phyloP scores from a whole-genome alignment of 2,329 filamentous ascomycete genomes.

The Nannizzia gypsea region DNA sequence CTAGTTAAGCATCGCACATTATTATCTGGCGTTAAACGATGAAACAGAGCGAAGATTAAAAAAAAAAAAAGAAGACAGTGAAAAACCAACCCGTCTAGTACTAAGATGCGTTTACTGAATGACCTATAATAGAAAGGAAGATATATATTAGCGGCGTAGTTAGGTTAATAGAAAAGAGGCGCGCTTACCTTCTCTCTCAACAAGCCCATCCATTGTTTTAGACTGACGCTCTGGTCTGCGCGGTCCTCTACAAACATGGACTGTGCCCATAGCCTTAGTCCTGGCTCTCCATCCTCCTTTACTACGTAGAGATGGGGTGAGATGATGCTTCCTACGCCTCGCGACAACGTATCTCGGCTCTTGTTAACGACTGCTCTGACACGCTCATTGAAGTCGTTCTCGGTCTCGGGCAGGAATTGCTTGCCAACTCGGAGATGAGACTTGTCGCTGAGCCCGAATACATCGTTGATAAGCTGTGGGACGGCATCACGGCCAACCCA shows the following conservation, averaged over 20 bases:
- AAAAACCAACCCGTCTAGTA: constrained; percentile 2
- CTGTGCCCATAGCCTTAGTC: constrained; percentile 91
- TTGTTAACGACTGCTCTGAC: constrained; percentile 84
- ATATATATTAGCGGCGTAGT: constrained; percentile 8
- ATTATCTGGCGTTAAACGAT: not conserved
- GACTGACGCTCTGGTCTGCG: constrained; percentile 84
- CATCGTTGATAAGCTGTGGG: constrained; percentile 73
- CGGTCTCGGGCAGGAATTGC: constrained; percentile 69
- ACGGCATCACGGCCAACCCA: constrained; percentile 93
- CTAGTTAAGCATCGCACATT: not conserved
- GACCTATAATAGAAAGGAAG: constrained; percentile 10
- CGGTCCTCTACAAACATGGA: constrained; percentile 90
- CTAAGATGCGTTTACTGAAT: constrained; percentile 13
- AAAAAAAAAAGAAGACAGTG: not conserved
- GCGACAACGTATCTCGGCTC: constrained; percentile 73
- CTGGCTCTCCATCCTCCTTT: constrained; percentile 89
- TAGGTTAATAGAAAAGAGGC: not conserved
- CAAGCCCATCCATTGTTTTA: constrained; percentile 84
- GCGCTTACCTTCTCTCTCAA: constrained; percentile 80
- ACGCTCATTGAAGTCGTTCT: constrained; percentile 93
- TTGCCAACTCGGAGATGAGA: constrained; percentile 84
- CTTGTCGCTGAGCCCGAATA: constrained; percentile 78
- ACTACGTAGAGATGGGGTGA: constrained; percentile 88
- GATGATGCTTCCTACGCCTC: constrained; percentile 85
- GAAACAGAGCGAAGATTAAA: not conserved